Evolutionary conservation across 768 basidiomycete species (phyloP).

Genomic region (Lactarius pseudohatsudake): DNA sequence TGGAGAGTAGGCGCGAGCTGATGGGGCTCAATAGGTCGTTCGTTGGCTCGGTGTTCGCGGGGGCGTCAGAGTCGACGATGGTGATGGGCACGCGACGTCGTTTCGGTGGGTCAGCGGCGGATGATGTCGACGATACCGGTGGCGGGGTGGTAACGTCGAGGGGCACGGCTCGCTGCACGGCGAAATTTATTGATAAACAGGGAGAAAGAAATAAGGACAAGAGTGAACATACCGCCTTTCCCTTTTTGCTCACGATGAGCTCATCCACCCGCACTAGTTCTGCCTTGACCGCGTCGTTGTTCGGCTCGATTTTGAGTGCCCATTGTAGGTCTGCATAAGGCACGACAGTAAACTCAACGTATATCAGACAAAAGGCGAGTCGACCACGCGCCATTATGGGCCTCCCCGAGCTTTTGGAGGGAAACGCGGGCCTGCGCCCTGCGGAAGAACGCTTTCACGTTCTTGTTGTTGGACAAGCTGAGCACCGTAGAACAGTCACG

Average conservation of each 20-base stretch:
- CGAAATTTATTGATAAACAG: background rate
- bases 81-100: slow-evolving; percentile 64
- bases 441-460: slow-evolving; percentile 80
- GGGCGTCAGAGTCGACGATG: slow-evolving; percentile 45
- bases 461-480: slow-evolving; percentile 47
- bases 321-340: slow-evolving; percentile 54
- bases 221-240: slow-evolving; percentile 29
- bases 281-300: slow-evolving; percentile 58
- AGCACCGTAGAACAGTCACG: slow-evolving; percentile 65
- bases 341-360: slow-evolving; percentile 9
- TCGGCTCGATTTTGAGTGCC: slow-evolving; percentile 60
- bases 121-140: background rate
- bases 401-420: slow-evolving; percentile 54
- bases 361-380: slow-evolving; percentile 1
- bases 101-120: slow-evolving; percentile 31
- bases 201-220: background rate
- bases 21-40: slow-evolving; percentile 27
- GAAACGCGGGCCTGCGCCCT: slow-evolving; percentile 69
- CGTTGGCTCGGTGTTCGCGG: slow-evolving; percentile 14
- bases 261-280: slow-evolving; percentile 57
- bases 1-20: slow-evolving; percentile 25
- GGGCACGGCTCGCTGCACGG: slow-evolving; percentile 34
- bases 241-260: slow-evolving; percentile 40
- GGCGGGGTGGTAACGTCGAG: slow-evolving; percentile 29
- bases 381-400: slow-evolving; percentile 54